Evolutionary conservation across 2,329 filamentous ascomycete species (phyloP), one percentile per base, ranked within the genome.

Genomic region (Alternaria burnsii): DNA sequence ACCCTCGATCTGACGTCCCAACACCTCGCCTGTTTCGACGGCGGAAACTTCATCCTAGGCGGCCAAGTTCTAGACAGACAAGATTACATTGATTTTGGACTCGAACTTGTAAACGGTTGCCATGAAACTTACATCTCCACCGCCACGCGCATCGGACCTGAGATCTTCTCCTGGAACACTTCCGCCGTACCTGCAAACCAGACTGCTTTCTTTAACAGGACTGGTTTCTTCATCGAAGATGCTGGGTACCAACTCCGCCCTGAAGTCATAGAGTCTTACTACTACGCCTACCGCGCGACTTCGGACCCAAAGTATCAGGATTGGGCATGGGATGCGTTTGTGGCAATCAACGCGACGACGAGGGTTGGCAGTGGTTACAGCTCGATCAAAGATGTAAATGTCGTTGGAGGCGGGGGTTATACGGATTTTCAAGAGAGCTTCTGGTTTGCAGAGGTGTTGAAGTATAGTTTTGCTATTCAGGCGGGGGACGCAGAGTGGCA

Each of bases 361-460:
- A 81, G 85, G 24, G 86, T 85, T 0, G 87, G 86, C 7, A 88
- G 85, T 22, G 93, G 91, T 8, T 96, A 88, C 78, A 86, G 86
- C 12, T 84, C 85, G 30, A 81, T 96, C 56, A 75, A 70, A 0
- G 78, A 96, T 73, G 91, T 96, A 46, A 92, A 91, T 67, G 80
- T 78, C 3, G 69, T 72, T 4, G 83, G 82, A 30, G 91, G 91
- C 10, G 91, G 90, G 1, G 78, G 79, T 0, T 87, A 85, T 60
- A 77, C 79, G 42, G 87, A 97, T 76, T 89, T 90, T 75, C 91
- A 94, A 83, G 92, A 97, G 80, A 94, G 90, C 71, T 97, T 95
- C 81, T 89, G 91, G 82, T 93, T 96, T 76, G 92, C 93, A 0
- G 93, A 97, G 82, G 90, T 93, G 63, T 76, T 97, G 77, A 97